These are phyloP conservation scores for Neurospora tetraspora DNA, from an alignment of 495 filamentous ascomycete genomes.

Conservation along the genomic window DNA sequence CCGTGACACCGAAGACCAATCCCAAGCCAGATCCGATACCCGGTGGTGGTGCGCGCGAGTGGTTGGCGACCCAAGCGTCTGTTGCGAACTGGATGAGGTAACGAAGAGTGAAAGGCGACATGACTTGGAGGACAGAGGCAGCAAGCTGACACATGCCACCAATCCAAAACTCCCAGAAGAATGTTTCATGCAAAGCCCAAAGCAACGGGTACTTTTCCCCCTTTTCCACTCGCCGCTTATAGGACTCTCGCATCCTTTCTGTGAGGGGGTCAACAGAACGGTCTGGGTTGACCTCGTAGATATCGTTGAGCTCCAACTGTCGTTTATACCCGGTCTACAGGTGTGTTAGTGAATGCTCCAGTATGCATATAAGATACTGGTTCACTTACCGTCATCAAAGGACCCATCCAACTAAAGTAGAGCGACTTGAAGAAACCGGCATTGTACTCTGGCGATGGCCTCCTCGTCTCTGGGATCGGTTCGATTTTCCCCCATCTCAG, in stretches of 20 bases:
- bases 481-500: conserved; percentile 49
- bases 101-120: conserved; percentile 63
- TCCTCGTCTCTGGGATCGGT: conserved; percentile 47
- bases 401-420: conserved; percentile 60
- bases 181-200: conserved; percentile 79
- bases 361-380: not conserved
- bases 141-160: conserved; percentile 69
- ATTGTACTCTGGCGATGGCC: conserved; percentile 44
- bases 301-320: conserved; percentile 70
- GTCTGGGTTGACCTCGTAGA: conserved; percentile 78
- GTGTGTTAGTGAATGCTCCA: not conserved
- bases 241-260: conserved; percentile 50
- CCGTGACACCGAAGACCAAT: conserved; percentile 62
- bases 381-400: conserved; percentile 51
- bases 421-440: conserved; percentile 51
- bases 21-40: conserved; percentile 59
- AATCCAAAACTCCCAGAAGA: conserved; percentile 74
- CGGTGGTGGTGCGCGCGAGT: conserved; percentile 42
- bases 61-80: conserved; percentile 57
- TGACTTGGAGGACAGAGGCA: conserved; percentile 58
- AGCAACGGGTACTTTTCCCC: conserved; percentile 67
- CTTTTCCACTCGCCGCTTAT: conserved; percentile 52
- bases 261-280: conserved; percentile 60
- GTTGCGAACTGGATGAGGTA: conserved; percentile 73
- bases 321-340: conserved; percentile 67